Evolutionary conservation across 805 yeast genomes (phyloP).

Genomic region (Candida montana): DNA sequence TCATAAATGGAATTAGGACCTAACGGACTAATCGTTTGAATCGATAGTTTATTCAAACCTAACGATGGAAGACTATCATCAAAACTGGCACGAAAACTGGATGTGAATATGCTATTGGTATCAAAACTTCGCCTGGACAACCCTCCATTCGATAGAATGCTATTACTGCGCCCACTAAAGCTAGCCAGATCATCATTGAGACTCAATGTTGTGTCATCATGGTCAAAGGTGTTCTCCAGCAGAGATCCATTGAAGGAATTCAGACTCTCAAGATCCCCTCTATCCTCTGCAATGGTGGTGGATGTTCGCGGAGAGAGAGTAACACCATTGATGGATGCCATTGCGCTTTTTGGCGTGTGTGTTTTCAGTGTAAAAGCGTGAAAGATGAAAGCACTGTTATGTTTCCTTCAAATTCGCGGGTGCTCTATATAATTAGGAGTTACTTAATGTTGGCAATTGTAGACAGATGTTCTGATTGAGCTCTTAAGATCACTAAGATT

Average conservation of each 20-base stretch:
- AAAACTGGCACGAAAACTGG: conserved; percentile 27
- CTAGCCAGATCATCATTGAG: conserved; percentile 32
- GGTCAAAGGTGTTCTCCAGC: conserved; percentile 5
- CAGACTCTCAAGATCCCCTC: conserved; percentile 6
- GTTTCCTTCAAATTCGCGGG: background rate
- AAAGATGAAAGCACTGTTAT: background rate
- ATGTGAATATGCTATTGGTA: conserved; percentile 24
- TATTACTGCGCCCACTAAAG: conserved; percentile 16
- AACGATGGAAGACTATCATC: conserved; percentile 33
- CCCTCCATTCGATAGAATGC: conserved; percentile 13
- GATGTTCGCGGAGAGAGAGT: background rate
- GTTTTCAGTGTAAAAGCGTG: background rate
- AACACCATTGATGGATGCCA: background rate
- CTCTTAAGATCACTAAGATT: no score
- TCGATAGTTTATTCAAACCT: conserved; percentile 36
- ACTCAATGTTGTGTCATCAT: conserved; percentile 18
- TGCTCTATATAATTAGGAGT: no score
- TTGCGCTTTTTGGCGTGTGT: background rate
- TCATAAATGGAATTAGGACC: conserved; percentile 78
- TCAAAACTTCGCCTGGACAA: conserved; percentile 28
- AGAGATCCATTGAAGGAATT: conserved; percentile 13
- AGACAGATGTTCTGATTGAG: no score
- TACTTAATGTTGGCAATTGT: no score
- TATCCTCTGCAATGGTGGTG: background rate
- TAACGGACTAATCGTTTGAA: conserved; percentile 43